Evolutionary conservation across 192 early-diverging fungal genomes (phyloP).

Genomic region (Martensiomyces pterosporus): DNA sequence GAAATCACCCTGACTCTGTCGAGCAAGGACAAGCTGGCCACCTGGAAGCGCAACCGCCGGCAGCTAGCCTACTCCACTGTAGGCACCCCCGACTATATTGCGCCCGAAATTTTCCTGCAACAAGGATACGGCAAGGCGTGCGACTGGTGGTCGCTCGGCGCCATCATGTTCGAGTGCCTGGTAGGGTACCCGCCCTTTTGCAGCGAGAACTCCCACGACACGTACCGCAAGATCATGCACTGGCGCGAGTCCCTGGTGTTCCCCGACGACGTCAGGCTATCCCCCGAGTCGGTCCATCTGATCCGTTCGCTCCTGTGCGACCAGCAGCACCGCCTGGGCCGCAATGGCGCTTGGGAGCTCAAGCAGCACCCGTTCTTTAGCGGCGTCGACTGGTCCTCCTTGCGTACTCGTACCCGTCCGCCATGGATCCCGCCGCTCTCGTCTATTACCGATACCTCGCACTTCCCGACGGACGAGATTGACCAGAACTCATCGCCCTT

Average conservation of each 20-base stretch:
- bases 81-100: constrained; percentile 97
- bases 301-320: constrained; percentile 88
- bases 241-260: constrained; percentile 89
- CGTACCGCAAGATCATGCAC: constrained; percentile 97
- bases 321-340: constrained; percentile 78
- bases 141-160: constrained; percentile 99
- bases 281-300: constrained; percentile 87
- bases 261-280: constrained; percentile 90
- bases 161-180: constrained; percentile 99
- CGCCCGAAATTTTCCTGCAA: constrained; percentile 92
- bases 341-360: constrained; percentile 80
- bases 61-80: constrained; percentile 96
- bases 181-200: constrained; percentile 98
- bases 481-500: constrained; percentile 64
- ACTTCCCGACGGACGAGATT: constrained; percentile 95
- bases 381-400: constrained; percentile 84
- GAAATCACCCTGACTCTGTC: constrained; percentile 91
- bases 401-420: constrained; percentile 73
- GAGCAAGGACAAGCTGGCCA: constrained; percentile 91
- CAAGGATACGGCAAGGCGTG: constrained; percentile 96
- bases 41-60: constrained; percentile 97
- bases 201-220: constrained; percentile 91
- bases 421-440: constrained; percentile 89
- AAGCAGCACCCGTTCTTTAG: constrained; percentile 93
- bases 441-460: constrained; percentile 96